Conservation (phyloP, 192 early-diverging fungal species). For the Paraglomus occultum region DNA sequence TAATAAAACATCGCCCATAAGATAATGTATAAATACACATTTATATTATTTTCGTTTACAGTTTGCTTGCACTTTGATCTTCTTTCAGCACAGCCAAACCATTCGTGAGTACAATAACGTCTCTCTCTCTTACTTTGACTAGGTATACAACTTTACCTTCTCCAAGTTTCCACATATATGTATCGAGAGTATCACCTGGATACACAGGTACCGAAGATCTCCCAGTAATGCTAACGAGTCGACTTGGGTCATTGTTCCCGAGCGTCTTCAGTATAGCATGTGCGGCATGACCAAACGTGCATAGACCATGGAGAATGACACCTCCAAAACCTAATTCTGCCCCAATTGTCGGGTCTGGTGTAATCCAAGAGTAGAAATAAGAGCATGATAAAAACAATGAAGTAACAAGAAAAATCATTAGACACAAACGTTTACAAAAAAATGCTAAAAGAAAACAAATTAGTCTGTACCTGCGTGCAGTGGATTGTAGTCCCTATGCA, state of each 20-base stretch:
- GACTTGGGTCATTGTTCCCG: slow-evolving; percentile 49
- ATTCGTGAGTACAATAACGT: slow-evolving; percentile 54
- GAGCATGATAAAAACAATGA: too few species aligned
- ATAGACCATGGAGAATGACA: slow-evolving; percentile 73
- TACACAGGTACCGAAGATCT: slow-evolving; percentile 71
- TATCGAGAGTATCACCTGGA: slow-evolving; percentile 68
- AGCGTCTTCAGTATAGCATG: slow-evolving; percentile 58
- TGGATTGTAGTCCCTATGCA: slow-evolving; percentile 69
- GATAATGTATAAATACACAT: too few species aligned
- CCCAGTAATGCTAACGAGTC: slow-evolving; percentile 62
- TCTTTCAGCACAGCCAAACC: neutral
- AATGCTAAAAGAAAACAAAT: too few species aligned
- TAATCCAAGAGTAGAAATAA: neutral
- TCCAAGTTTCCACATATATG: slow-evolving; percentile 71
- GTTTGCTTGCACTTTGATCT: too few species aligned
- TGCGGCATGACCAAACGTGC: slow-evolving; percentile 57
- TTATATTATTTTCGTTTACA: too few species aligned
- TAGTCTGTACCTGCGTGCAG: too few species aligned
- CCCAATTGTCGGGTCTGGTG: slow-evolving; percentile 60
- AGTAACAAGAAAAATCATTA: too few species aligned
- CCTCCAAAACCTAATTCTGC: slow-evolving; percentile 66
- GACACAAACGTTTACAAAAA: too few species aligned
- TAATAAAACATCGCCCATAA: too few species aligned
- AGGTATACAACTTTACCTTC: slow-evolving; percentile 55
- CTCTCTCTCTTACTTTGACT: slow-evolving; percentile 55